phyloP scores from a whole-genome alignment of 306 rosid species.

The Gillenia trifoliata region DNA sequence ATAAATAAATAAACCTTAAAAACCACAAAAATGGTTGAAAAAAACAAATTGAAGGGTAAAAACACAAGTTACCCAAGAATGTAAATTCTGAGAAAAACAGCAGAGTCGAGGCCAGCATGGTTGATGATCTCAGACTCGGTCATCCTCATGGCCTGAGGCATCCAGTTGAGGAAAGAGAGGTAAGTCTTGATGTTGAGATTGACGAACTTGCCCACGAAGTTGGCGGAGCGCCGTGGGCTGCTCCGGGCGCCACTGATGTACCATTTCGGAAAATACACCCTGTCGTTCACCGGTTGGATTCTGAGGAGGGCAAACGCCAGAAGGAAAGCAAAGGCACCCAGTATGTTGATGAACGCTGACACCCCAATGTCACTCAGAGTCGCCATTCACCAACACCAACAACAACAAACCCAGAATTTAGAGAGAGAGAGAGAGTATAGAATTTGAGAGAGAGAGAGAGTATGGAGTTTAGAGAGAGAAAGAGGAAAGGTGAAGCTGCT shows the following conservation, averaged over 20 bases:
- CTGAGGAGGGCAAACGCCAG: conserved; percentile 84
- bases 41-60: background rate
- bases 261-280: conserved; percentile 93
- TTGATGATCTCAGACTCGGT: conserved; percentile 64
- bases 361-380: conserved; percentile 83
- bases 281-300: conserved; percentile 88
- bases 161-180: conserved; percentile 82
- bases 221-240: conserved; percentile 61
- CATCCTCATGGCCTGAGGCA: conserved; percentile 92
- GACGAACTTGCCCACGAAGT: conserved; percentile 75
- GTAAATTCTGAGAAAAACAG: conserved; percentile 88
- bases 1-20: background rate
- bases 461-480: background rate
- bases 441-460: background rate
- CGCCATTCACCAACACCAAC: conserved; percentile 59
- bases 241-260: conserved; percentile 62
- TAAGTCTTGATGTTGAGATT: conserved; percentile 78
- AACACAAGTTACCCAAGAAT: conserved; percentile 60
- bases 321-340: conserved; percentile 69
- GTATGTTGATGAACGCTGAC: conserved; percentile 73
- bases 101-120: conserved; percentile 98
- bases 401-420: conserved; percentile 1
- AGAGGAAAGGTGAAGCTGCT: background rate
- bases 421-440: background rate
- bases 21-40: background rate